Conservation (phyloP, 2,329 filamentous ascomycete genomes). For the Clarireedia hainanense region DNA sequence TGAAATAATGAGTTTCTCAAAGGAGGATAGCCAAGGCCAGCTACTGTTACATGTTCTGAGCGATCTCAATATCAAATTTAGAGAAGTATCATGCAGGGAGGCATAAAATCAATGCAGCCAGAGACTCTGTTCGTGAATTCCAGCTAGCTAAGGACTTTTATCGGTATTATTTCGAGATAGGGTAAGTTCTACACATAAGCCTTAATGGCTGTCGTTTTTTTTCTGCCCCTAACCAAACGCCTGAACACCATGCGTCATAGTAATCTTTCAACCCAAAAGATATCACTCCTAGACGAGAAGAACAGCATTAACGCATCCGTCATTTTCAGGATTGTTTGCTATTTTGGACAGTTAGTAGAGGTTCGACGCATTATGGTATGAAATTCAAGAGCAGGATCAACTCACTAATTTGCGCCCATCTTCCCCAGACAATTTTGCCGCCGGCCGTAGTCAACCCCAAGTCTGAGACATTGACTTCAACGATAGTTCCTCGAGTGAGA, state of each 20-base stretch:
- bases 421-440: slow-evolving; percentile 90
- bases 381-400: too few species aligned
- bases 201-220: too few species aligned
- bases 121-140: too few species aligned
- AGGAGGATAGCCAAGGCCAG: too few species aligned
- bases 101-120: too few species aligned
- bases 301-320: slow-evolving; percentile 21
- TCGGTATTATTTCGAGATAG: too few species aligned
- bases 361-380: neutral
- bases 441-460: slow-evolving; percentile 82
- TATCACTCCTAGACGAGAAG: slow-evolving; percentile 18
- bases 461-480: slow-evolving; percentile 92
- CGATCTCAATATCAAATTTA: too few species aligned
- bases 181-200: too few species aligned
- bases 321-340: slow-evolving; percentile 30
- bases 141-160: too few species aligned
- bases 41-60: too few species aligned
- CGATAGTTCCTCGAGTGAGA: slow-evolving; percentile 73
- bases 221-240: slow-evolving; percentile 1
- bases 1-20: too few species aligned
- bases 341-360: slow-evolving; percentile 16
- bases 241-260: slow-evolving; percentile 11
- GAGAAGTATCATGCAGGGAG: too few species aligned
- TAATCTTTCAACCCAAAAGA: neutral
- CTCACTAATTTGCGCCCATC: slow-evolving; percentile 60